A percentile compares a stretch with the other conserved stretches of the same genome.
Conservation (phyloP, 345 rosid species). For the Eutrema heterophyllum region DNA sequence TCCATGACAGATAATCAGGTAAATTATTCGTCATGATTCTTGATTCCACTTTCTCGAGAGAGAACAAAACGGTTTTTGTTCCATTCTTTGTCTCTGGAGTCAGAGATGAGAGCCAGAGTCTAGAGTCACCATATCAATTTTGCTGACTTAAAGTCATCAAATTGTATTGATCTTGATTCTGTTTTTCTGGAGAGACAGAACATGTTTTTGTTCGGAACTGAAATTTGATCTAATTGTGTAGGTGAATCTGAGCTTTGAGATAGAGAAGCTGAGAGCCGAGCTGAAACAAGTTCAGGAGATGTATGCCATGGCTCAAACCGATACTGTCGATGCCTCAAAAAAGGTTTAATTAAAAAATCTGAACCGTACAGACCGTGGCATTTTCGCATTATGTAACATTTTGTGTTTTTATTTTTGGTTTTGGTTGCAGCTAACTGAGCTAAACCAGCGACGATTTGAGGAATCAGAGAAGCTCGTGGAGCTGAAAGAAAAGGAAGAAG, state of each 20-base stretch:
- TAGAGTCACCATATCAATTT: neutral
- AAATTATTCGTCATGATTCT: neutral
- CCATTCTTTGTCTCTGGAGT: too few species aligned
- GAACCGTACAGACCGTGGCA: neutral
- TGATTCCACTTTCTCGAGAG: neutral
- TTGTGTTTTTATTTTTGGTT: neutral
- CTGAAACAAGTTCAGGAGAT: slow-evolving; percentile 75
- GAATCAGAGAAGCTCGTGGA: slow-evolving; percentile 59
- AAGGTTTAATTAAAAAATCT: slow-evolving; percentile 40
- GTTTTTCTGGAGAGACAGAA: neutral
- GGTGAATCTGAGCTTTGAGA: slow-evolving; percentile 66
- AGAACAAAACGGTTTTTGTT: too few species aligned
- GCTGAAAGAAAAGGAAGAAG: slow-evolving; percentile 43
- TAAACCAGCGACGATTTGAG: slow-evolving; percentile 43
- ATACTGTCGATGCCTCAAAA: slow-evolving; percentile 67
- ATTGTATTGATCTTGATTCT: neutral
- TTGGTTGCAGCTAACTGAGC: slow-evolving; percentile 43
- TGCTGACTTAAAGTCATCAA: neutral
- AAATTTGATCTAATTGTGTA: slow-evolving; percentile 20
- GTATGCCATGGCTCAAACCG: slow-evolving; percentile 75
- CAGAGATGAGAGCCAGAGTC: neutral
- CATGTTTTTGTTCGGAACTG: neutral
- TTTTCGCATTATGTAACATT: neutral
- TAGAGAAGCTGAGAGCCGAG: slow-evolving; percentile 82
- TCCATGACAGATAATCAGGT: slow-evolving; percentile 52